Percentiles rank a stretch among this genome's conserved stretches.
phyloP scores from a whole-genome alignment of 371 early-diverging fungal genomes.

The Batkoa obscura region DNA sequence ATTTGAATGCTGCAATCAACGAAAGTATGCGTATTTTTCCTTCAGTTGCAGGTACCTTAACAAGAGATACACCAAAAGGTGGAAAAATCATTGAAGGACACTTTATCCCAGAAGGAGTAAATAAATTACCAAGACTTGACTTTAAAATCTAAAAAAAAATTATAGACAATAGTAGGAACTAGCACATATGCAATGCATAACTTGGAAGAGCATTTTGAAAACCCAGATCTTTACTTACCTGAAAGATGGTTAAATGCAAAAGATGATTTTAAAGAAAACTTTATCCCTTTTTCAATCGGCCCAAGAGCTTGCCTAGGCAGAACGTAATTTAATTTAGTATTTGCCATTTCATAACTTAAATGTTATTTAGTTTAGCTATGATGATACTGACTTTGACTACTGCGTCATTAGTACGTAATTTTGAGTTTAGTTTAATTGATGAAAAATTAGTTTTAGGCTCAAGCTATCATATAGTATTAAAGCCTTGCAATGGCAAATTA shows the following conservation, averaged over 20 bases:
- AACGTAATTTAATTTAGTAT: not conserved
- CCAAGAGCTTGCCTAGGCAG: slow-evolving; percentile 1
- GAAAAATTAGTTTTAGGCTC: too few relatives aligned
- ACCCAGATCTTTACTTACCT: not conserved
- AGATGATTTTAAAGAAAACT: not conserved
- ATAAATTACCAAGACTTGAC: too few relatives aligned
- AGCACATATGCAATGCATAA: not conserved
- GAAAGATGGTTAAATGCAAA: not conserved
- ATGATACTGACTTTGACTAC: not conserved
- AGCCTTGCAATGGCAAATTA: too few relatives aligned
- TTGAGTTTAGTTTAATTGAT: too few relatives aligned
- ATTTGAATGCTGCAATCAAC: slow-evolving; percentile 5
- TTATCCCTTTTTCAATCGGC: slow-evolving; percentile 1
- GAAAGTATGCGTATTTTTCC: slow-evolving; percentile 4
- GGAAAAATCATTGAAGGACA: slow-evolving; percentile 38
- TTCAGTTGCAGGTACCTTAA: not conserved
- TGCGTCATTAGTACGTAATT: too few relatives aligned
- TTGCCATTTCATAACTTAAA: not conserved
- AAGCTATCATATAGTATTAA: too few relatives aligned
- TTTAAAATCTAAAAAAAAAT: not conserved
- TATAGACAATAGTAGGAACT: not conserved
- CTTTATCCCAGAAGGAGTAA: slow-evolving; percentile 23
- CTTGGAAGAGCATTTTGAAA: not conserved
- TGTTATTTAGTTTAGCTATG: not conserved
- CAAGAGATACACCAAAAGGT: not conserved